Percentiles rank a stretch among this genome's conserved stretches.
phyloP scores from a whole-genome alignment of 768 basidiomycete species.

The Megacollybia marginata region DNA sequence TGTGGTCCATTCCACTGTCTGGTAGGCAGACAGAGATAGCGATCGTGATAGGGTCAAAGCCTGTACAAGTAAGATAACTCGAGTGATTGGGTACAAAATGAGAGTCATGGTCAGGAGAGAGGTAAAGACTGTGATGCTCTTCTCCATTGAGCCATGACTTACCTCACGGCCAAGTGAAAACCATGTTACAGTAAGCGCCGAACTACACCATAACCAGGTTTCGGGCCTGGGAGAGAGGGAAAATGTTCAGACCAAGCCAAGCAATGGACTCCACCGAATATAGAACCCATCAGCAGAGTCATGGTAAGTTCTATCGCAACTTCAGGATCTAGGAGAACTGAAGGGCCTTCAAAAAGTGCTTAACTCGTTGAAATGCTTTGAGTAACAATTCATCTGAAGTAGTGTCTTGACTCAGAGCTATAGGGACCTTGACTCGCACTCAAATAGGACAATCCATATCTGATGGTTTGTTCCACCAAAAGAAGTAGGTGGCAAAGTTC shows the following conservation, averaged over 20 bases:
- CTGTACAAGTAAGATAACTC: not conserved
- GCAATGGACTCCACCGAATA: not conserved
- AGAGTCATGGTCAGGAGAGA: not conserved
- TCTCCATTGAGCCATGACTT: not conserved
- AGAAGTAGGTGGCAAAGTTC: slow-evolving; percentile 19
- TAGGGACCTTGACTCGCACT: not conserved
- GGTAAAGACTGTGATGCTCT: not conserved
- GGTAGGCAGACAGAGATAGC: not conserved
- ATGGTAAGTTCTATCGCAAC: too few species aligned
- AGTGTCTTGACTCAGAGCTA: too few species aligned
- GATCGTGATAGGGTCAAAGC: not conserved
- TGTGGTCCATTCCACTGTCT: not conserved
- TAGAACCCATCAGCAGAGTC: not conserved
- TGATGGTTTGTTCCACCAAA: slow-evolving; percentile 30
- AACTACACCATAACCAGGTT: too few species aligned
- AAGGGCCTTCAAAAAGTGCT: too few species aligned
- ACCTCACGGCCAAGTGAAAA: not conserved
- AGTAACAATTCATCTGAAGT: too few species aligned
- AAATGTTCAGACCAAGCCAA: not conserved
- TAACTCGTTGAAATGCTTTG: too few species aligned
- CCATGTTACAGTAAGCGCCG: too few species aligned
- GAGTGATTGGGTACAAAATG: not conserved
- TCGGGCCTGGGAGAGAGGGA: not conserved
- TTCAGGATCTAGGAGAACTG: too few species aligned
- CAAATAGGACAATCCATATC: slow-evolving; percentile 13